A percentile compares a stretch with the other conserved stretches of the same genome.
These are phyloP conservation scores for Neophaeococcomyces mojaviensis DNA, from an alignment of 2,329 filamentous ascomycete species.

Conservation along the genomic window DNA sequence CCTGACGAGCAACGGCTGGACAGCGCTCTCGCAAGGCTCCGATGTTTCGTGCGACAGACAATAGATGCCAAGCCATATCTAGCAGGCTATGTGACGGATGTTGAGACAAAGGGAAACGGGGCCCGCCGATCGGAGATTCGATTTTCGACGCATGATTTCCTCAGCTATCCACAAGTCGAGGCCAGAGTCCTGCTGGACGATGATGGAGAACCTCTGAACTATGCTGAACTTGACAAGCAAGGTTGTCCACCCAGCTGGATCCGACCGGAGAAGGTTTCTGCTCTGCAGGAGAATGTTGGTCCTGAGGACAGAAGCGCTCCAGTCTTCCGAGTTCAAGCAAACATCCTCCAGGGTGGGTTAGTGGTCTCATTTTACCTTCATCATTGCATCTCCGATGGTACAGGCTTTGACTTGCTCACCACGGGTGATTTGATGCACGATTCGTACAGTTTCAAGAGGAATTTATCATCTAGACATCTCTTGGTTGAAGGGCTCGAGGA, in stretches of 20 bases:
- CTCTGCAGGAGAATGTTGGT: constrained; percentile 16
- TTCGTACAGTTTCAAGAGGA: constrained; percentile 15
- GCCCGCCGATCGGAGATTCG: constrained; percentile 18
- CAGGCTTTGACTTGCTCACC: constrained; percentile 17
- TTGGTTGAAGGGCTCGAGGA: neutral
- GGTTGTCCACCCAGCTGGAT: constrained; percentile 19
- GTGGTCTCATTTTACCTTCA: constrained; percentile 22
- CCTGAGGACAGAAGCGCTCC: constrained; percentile 14
- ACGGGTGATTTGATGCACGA: constrained; percentile 19
- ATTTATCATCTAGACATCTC: neutral
- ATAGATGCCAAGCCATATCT: constrained; percentile 23
- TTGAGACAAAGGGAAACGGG: constrained; percentile 9
- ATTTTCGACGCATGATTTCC: constrained; percentile 19
- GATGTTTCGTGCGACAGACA: constrained; percentile 14
- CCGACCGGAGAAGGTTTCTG: constrained; percentile 20
- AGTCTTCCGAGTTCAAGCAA: constrained; percentile 21
- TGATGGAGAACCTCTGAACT: constrained; percentile 16
- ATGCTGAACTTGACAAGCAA: constrained; percentile 18
- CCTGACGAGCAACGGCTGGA: constrained; percentile 9
- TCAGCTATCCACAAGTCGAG: constrained; percentile 18
- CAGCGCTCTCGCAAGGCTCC: constrained; percentile 10
- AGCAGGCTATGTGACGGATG: constrained; percentile 19
- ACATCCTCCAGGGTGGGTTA: constrained; percentile 21
- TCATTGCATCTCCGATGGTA: constrained; percentile 23
- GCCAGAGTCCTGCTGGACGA: constrained; percentile 14